Evolutionary conservation across 129 eudicot species (phyloP), one percentile per base, ranked within the genome.

Genomic region (Artemisia argyi): DNA sequence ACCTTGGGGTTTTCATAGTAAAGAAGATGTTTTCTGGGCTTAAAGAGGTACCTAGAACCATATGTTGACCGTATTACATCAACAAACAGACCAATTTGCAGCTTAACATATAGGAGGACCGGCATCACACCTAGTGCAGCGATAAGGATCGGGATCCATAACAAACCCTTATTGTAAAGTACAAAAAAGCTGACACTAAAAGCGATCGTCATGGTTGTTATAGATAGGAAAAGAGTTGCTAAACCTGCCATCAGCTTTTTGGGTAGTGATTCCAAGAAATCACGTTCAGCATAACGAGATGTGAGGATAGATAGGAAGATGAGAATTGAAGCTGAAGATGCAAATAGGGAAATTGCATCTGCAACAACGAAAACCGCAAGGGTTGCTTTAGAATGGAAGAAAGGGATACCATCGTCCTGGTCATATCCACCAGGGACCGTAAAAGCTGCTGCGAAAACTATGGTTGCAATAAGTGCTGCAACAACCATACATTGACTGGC

Each of bases 41-140:
- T 64, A 39, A 64, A 64, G 32, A 64, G 69, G 48, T 64, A 64
- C 13, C 51, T 64, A 64, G 76, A 76, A n/a, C 78, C 83, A 71
- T 79, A 78, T 7, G 85, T 80, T 0, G 85, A 80, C 48, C 44
- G 62, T 0, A 73, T 50, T 63, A 80, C 57, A 68, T 80, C 88
- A 5, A 58, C 71, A 35, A 84, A 72, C 10, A 82, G 56, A 5
- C 83, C 82, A 39, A 69, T 77, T 65, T 81, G 85, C 47, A 73
- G 18, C 11, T 70, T n/a, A n/a, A 75, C 72, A 71, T 74, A 83
- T 5, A 72, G 59, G 15, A 64, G 51, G 1, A 79, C 69, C 0
- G 86, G 86, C 22, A 71, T 11, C 17, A 77, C 60, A 59, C 81
- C 81, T 49, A 60, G 5, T 0, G 56, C n/a, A 24, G 77, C 72